phyloP scores from a whole-genome alignment of 768 basidiomycete species.

The Wakefieldia striispora region DNA sequence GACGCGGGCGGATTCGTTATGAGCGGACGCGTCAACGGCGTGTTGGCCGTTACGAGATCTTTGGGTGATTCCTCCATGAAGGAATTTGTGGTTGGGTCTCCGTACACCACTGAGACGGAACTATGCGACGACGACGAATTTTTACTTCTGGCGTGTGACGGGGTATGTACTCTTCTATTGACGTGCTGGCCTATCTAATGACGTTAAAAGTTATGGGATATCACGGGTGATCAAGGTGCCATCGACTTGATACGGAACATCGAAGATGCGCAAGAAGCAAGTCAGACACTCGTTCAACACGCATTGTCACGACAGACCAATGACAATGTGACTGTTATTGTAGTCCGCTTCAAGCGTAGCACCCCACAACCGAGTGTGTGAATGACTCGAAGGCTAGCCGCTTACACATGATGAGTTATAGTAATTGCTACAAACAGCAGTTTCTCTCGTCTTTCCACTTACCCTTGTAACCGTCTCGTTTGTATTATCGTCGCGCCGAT shows the following conservation, averaged over 20 bases:
- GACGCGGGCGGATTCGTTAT: conserved; percentile 99
- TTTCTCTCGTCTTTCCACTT: not conserved
- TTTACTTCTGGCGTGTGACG: conserved; percentile 94
- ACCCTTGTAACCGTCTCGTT: conserved; percentile 4
- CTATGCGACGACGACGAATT: conserved; percentile 91
- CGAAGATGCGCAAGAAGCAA: conserved; percentile 80
- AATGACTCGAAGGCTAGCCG: not conserved
- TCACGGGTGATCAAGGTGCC: conserved; percentile 86
- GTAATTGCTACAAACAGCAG: not conserved
- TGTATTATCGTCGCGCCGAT: conserved; percentile 1
- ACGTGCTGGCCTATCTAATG: conserved; percentile 4
- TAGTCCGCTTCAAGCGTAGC: conserved; percentile 70
- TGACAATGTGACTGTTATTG: conserved; percentile 92
- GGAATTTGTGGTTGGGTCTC: conserved; percentile 96
- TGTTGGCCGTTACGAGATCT: conserved; percentile 93
- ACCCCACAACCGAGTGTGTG: conserved; percentile 12
- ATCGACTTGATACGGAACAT: conserved; percentile 77
- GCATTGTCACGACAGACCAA: conserved; percentile 87
- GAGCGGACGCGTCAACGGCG: conserved; percentile 98
- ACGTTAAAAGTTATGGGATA: conserved; percentile 85
- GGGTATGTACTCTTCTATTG: conserved; percentile 54
- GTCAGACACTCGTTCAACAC: conserved; percentile 72
- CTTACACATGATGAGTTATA: conserved; percentile 5
- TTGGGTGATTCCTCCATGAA: conserved; percentile 99
- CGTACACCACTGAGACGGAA: conserved; percentile 97